Conservation (phyloP, 2,329 filamentous ascomycete species). For the Pseudocercospora eumusae region DNA sequence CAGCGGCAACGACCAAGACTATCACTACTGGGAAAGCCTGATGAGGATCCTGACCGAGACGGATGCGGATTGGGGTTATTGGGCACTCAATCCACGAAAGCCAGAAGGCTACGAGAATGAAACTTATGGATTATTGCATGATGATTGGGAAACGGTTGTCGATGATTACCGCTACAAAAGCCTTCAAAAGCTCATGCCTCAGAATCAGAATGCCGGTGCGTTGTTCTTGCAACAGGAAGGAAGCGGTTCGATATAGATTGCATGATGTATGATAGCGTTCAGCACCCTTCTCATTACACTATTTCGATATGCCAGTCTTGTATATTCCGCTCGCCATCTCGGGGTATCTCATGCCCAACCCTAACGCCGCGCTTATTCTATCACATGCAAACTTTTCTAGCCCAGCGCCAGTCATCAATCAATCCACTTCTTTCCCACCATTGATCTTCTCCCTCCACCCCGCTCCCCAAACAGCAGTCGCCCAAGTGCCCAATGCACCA, state of each 20-base stretch:
- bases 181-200: slow-evolving; percentile 31
- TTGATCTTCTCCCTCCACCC: slow-evolving; percentile 31
- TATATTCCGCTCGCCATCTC: not conserved
- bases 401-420: slow-evolving; percentile 4
- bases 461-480: slow-evolving; percentile 40
- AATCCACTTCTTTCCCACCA: slow-evolving; percentile 23
- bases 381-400: not conserved
- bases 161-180: slow-evolving; percentile 33
- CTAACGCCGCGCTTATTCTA: slow-evolving; percentile 11
- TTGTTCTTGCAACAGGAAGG: not conserved
- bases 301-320: not conserved
- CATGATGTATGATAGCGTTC: not conserved
- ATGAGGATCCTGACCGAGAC: slow-evolving; percentile 64
- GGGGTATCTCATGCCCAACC: slow-evolving; percentile 9
- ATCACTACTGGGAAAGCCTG: slow-evolving; percentile 67
- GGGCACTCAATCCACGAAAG: slow-evolving; percentile 69
- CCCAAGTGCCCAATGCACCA: slow-evolving; percentile 48
- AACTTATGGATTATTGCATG: slow-evolving; percentile 62
- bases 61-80: slow-evolving; percentile 56
- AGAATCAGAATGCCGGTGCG: not conserved
- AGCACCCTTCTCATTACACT: not conserved
- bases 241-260: not conserved
- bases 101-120: slow-evolving; percentile 59
- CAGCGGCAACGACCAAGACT: slow-evolving; percentile 57
- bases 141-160: slow-evolving; percentile 61